These are phyloP conservation scores for Plantago elongata DNA, from an alignment of 257 asterid genomes.

Conservation along the genomic window DNA sequence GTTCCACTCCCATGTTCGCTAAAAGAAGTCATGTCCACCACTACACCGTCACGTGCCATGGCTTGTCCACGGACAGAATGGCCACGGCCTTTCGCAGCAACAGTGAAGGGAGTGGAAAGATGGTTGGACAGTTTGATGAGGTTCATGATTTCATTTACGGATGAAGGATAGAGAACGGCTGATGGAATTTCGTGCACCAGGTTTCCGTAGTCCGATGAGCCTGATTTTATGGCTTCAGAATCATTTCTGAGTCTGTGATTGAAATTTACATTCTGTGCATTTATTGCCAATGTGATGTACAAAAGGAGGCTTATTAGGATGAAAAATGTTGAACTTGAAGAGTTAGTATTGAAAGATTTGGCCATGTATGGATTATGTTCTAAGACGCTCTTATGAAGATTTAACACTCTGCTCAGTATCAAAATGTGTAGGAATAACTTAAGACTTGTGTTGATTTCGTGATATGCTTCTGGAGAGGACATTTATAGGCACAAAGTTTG, in stretches of 20 bases:
- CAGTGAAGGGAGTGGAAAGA: constrained; percentile 29
- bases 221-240: constrained; percentile 20
- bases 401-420: too few relatives aligned
- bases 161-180: constrained; percentile 46
- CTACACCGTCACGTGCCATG: constrained; percentile 58
- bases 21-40: constrained; percentile 50
- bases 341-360: background rate
- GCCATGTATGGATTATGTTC: background rate
- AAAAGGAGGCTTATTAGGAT: constrained; percentile 24
- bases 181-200: constrained; percentile 39
- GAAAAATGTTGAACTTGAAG: constrained; percentile 10
- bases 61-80: constrained; percentile 72
- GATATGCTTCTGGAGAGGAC: too few relatives aligned
- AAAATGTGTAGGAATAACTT: too few relatives aligned
- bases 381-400: too few relatives aligned
- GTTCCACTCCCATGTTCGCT: constrained; percentile 9
- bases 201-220: constrained; percentile 62
- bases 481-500: too few relatives aligned
- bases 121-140: constrained; percentile 37
- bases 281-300: constrained; percentile 9
- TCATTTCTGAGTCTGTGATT: constrained; percentile 32
- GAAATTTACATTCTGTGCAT: constrained; percentile 14
- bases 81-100: constrained; percentile 63
- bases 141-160: constrained; percentile 33
- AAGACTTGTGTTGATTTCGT: too few relatives aligned